Conservation (phyloP, 1,139 yeast species). For the Geotrichum citri-aurantii region DNA sequence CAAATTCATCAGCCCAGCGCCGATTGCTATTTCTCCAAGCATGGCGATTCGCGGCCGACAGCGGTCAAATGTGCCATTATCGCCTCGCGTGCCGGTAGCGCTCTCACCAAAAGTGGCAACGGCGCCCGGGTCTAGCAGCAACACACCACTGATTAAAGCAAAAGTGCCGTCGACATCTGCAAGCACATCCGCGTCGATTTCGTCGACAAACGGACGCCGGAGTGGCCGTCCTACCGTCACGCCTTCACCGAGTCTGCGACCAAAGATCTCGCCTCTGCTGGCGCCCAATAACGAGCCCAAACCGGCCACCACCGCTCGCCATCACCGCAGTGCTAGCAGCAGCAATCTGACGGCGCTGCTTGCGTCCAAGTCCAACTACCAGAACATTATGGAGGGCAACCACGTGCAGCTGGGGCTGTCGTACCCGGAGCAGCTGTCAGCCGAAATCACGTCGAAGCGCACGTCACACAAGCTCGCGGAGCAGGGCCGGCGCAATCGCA, state of each 20-base stretch:
- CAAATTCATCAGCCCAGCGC: conserved; percentile 5
- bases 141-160: conserved; percentile 17
- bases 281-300: conserved; percentile 18
- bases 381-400: conserved; percentile 42
- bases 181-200: neutral
- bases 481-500: conserved; percentile 89
- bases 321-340: conserved; percentile 18
- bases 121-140: conserved; percentile 11
- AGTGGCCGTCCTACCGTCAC: conserved; percentile 17
- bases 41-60: neutral
- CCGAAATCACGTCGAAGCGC: conserved; percentile 39
- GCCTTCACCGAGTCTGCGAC: conserved; percentile 26
- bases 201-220: neutral
- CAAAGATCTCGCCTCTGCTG: conserved; percentile 25
- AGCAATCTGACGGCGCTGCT: conserved; percentile 33
- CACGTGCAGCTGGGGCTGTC: conserved; percentile 39
- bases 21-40: conserved; percentile 18
- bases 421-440: conserved; percentile 39
- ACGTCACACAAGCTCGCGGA: conserved; percentile 91
- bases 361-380: conserved; percentile 41
- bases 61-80: neutral
- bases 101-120: conserved; percentile 3
- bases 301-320: conserved; percentile 18
- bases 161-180: conserved; percentile 14
- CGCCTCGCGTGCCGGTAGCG: neutral